These are phyloP conservation scores for Microcyclospora tardicrescens DNA, from an alignment of 2,329 filamentous ascomycete species.

Conservation along the genomic window DNA sequence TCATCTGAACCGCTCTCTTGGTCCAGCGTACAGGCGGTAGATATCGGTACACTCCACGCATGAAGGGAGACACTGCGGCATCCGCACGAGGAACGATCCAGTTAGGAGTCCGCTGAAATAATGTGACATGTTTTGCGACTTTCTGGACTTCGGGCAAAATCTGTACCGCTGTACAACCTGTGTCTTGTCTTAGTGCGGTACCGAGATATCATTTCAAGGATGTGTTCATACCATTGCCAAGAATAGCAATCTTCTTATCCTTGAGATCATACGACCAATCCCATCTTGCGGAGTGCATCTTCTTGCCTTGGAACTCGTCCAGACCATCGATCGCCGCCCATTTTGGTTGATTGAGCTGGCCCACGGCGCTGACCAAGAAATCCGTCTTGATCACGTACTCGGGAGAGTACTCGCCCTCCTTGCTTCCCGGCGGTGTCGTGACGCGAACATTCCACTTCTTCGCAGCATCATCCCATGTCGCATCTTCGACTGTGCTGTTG, in stretches of 20 bases:
- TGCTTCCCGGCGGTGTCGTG: slow-evolving; percentile 34
- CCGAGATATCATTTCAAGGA: background rate
- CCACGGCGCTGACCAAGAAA: slow-evolving; percentile 46
- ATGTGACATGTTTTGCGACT: slow-evolving; percentile 35
- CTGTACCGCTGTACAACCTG: slow-evolving; percentile 45
- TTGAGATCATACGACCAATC: slow-evolving; percentile 44
- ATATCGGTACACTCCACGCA: slow-evolving; percentile 35
- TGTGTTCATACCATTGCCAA: slow-evolving; percentile 40
- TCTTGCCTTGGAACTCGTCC: slow-evolving; percentile 37
- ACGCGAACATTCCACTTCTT: slow-evolving; percentile 41
- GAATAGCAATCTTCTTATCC: slow-evolving; percentile 44
- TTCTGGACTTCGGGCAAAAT: slow-evolving; percentile 46
- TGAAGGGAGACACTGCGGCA: slow-evolving; percentile 29
- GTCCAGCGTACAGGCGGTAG: slow-evolving; percentile 39
- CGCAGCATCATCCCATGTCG: slow-evolving; percentile 41
- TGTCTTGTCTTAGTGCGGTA: background rate
- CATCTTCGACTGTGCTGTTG: slow-evolving; percentile 40
- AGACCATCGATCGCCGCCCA: slow-evolving; percentile 38
- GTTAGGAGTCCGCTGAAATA: slow-evolving; percentile 48
- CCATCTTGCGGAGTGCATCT: slow-evolving; percentile 47
- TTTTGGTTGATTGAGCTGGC: slow-evolving; percentile 44
- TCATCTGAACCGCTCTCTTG: slow-evolving; percentile 41
- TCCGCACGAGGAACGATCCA: slow-evolving; percentile 46
- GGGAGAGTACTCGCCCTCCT: slow-evolving; percentile 42
- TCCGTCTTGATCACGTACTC: slow-evolving; percentile 42